phyloP scores from a whole-genome alignment of 2,329 filamentous ascomycete genomes.

The Elsinoe batatas region DNA sequence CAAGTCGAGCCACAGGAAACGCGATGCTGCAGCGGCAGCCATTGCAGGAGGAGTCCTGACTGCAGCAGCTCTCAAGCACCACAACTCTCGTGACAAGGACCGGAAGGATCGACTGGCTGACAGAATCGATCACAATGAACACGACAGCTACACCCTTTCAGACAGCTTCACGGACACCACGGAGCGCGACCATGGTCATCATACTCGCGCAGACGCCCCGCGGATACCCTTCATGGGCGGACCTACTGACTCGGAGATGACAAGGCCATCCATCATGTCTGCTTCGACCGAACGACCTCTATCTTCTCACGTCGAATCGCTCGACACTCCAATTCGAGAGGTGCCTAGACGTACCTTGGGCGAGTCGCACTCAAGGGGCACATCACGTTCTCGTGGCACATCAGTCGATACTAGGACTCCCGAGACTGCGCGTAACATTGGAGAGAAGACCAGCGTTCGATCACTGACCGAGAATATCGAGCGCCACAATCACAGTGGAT shows the following conservation, averaged over 20 bases:
- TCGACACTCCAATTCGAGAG: slow-evolving; percentile 50
- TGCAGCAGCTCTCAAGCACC: slow-evolving; percentile 52
- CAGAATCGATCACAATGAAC: slow-evolving; percentile 31
- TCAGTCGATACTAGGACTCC: slow-evolving; percentile 54
- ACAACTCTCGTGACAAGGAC: slow-evolving; percentile 52
- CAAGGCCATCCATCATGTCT: slow-evolving; percentile 76
- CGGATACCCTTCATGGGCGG: slow-evolving; percentile 32
- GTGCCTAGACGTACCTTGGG: slow-evolving; percentile 49
- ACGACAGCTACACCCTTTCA: slow-evolving; percentile 39
- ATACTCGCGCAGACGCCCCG: slow-evolving; percentile 45
- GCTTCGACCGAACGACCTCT: slow-evolving; percentile 65
- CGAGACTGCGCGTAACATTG: slow-evolving; percentile 47
- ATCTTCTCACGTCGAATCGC: slow-evolving; percentile 52
- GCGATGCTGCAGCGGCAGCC: slow-evolving; percentile 46
- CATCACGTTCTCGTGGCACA: slow-evolving; percentile 42
- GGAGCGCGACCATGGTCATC: slow-evolving; percentile 40
- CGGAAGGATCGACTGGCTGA: slow-evolving; percentile 35
- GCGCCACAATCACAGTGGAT: slow-evolving; percentile 20
- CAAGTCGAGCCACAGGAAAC: slow-evolving; percentile 36
- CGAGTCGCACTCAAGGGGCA: slow-evolving; percentile 46
- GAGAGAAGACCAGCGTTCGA: slow-evolving; percentile 54
- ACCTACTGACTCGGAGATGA: slow-evolving; percentile 62
- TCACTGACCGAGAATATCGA: slow-evolving; percentile 43
- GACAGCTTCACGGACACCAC: slow-evolving; percentile 43
- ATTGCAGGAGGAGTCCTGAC: slow-evolving; percentile 50